Base-by-base conservation (phyloP, 2,329 filamentous ascomycete genomes). In the Lasiodiplodia citricola region DNA sequence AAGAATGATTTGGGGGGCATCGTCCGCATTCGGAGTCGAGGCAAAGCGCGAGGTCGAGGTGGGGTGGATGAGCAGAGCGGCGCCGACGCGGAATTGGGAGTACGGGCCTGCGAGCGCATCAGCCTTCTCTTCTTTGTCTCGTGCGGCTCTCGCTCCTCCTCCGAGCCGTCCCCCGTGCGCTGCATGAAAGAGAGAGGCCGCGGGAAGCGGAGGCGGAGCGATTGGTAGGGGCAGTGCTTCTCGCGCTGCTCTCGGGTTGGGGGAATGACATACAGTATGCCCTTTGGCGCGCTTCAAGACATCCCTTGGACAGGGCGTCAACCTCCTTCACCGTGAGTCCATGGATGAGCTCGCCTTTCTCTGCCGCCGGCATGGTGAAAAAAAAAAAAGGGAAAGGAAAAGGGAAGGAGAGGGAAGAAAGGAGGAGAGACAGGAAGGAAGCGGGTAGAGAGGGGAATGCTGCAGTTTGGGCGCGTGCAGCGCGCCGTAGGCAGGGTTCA, bases 21-120 rank as follows among this genome's bases (percentile, higher is more conserved):
- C 50, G 16, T 85, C 87, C 37, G 84, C 80, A 13, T 80, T 71
- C 7, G 63, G 13, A 21, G n/a, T 3, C 3, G 51, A 7, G 51
- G 51, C 2, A 10, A 54, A 14, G 51, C 14, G 51, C 21, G 65
- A 58, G 10, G 74, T 51, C 1, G 70, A 38, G 52, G 67, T 51
- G 51, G 72, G 72, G 60, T 75, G 69, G 23, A 80, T 72, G 70
- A 98, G 88, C 70, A 98, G 81, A 41, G 92, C 90, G 62, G 92
- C 91, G 71, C 96, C 96, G 71, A 99, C 96, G 71, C 90, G 92
- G 85, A 98, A 99, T 70, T 91, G 87, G 75, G 93, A 96, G 85
- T 97, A 97, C 3, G 92, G 94, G 78, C 88, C 88, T 90, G 28
- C 35, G 4, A 8, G 21, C 3, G 23, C 4, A 10, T 35, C 31